A percentile compares a stretch with the other conserved stretches of the same genome.
Evolutionary conservation across 129 eudicot species (phyloP).

Genomic region (Flaveria robusta): DNA sequence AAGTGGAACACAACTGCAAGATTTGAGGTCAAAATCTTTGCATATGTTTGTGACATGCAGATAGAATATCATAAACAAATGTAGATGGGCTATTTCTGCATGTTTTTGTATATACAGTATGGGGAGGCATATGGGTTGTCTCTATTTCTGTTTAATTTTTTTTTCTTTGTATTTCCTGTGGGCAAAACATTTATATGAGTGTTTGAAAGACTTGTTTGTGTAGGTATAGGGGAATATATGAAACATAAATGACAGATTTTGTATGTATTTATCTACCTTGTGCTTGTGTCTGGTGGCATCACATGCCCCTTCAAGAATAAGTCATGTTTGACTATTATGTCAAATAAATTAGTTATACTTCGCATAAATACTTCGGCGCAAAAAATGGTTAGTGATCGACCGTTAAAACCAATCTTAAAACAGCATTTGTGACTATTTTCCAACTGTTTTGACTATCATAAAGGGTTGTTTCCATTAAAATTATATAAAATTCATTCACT

Average conservation of each 20-base stretch:
- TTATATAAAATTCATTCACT: background rate
- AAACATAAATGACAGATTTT: constrained; percentile 36
- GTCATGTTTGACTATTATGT: constrained; percentile 11
- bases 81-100: constrained; percentile 56
- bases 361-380: no score
- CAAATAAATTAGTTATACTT: background rate
- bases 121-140: constrained; percentile 86
- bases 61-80: constrained; percentile 40
- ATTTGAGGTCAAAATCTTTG: constrained; percentile 23
- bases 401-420: no score
- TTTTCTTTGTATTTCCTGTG: constrained; percentile 25
- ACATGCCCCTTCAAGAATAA: constrained; percentile 5
- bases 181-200: constrained; percentile 30
- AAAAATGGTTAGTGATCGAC: no score
- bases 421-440: no score
- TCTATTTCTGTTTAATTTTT: constrained; percentile 23
- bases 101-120: constrained; percentile 59
- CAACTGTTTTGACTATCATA: background rate
- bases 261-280: constrained; percentile 44
- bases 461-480: background rate
- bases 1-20: constrained; percentile 39
- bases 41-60: constrained; percentile 35
- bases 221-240: constrained; percentile 24
- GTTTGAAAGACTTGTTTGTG: constrained; percentile 28
- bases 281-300: constrained; percentile 41